A percentile compares a stretch with the other conserved stretches of the same genome.
phyloP scores from a whole-genome alignment of 2,329 filamentous ascomycete species.

The Xylariales sp. region DNA sequence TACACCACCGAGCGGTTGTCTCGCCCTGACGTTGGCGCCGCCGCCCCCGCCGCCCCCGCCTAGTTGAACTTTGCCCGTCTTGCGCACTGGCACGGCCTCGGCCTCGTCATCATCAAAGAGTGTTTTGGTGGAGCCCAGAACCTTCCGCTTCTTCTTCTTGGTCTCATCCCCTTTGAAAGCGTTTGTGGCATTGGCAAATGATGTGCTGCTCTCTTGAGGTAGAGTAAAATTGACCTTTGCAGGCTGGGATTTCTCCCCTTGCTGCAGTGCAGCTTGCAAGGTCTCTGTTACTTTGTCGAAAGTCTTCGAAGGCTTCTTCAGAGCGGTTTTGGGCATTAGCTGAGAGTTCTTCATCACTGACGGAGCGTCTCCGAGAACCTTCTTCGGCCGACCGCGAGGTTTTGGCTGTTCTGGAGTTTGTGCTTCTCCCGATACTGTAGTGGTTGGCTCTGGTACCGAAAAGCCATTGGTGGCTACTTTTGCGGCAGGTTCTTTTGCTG shows the following conservation, averaged over 20 bases:
- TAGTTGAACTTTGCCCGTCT: conserved; percentile 21
- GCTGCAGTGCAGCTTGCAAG: conserved; percentile 4
- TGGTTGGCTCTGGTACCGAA: conserved; percentile 10
- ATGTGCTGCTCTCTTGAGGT: conserved; percentile 20
- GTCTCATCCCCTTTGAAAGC: conserved; percentile 29
- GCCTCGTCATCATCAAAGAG: conserved; percentile 67
- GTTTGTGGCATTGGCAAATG: conserved; percentile 14
- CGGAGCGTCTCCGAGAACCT: conserved; percentile 39
- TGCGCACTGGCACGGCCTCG: conserved; percentile 30
- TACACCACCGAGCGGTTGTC: conserved; percentile 33
- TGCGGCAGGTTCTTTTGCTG: conserved; percentile 10
- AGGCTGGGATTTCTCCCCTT: conserved; percentile 19
- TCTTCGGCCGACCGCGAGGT: conserved; percentile 42
- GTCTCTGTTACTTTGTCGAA: conserved; percentile 30
- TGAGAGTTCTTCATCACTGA: conserved; percentile 42
- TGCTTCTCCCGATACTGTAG: conserved; percentile 12
- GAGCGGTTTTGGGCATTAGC: conserved; percentile 22
- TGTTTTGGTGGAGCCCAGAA: conserved; percentile 61
- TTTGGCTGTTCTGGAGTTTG: conserved; percentile 29
- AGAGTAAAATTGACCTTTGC: conserved; percentile 26
- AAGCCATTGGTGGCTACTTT: conserved; percentile 10
- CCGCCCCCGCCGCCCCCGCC: too few species aligned
- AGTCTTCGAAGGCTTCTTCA: conserved; percentile 25
- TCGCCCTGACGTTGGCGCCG: conserved; percentile 23
- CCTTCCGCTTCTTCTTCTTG: conserved; percentile 69